Base-by-base conservation (phyloP, 2,329 filamentous ascomycete species). In the Ilyonectria sp. region DNA sequence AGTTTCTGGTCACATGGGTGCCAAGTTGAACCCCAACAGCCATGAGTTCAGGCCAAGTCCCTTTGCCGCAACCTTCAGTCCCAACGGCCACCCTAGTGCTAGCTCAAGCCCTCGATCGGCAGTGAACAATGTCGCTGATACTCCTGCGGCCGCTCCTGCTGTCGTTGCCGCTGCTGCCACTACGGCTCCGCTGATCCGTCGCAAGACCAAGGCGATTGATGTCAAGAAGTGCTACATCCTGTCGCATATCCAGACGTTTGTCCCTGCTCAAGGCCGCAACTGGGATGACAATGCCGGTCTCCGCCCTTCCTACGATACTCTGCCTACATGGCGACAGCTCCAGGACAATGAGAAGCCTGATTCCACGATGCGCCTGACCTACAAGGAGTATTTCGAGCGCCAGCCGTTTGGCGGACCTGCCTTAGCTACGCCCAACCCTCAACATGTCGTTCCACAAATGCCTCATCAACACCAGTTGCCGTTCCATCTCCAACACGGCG, bases 1-100 rank as follows among this genome's bases (percentile, higher is more conserved):
- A 55, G 79, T 86, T n/a, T 82, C 85, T 13, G 82, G 82, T 49
- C 87, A 87, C 58, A 82, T 88, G 74, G 82, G 83, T 4, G 84
- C 83, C 52, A 90, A 90, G 79, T 77, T 92, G 73, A 92, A 92
- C 69, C 90, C 90, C 7, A 90, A 89, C 74, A 91, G 86, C 72
- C 86, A 89, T 77, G 94, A 97, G 76, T 98, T 98, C 82, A 91
- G 92, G 71, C 96, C 95, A 19, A 97, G 92, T 75, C 91, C 93
- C 5, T 92, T 92, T 69, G 94, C 95, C 0, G 88, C 89, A 50
- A 86, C 92, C 1, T 98, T 99, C 82, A 95, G 91, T 72, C 95
- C 93, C 6, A 93, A 83, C 26, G 85, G 86, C 4, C 84, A 86
- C 53, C 84, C 86, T n/a, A 93, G 92, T 77, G 86, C 89, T 53